A percentile compares a stretch with the other conserved stretches of the same genome.
Evolutionary conservation across 257 asterid species (phyloP).

Genomic region (Salvia splendens): DNA sequence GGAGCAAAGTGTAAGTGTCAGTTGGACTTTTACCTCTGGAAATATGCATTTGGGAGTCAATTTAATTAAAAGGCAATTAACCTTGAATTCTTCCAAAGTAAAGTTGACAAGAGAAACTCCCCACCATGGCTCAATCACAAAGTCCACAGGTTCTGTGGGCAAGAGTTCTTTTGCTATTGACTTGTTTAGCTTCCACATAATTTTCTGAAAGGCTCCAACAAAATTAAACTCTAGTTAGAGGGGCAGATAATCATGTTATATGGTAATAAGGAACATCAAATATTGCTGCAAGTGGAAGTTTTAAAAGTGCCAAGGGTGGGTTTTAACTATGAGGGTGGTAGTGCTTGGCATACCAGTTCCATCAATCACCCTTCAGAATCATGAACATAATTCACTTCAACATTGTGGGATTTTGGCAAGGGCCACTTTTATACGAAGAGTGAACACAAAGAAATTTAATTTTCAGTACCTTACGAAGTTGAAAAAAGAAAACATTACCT

Average conservation of each 20-base stretch:
- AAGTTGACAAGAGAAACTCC: constrained; percentile 98
- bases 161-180: constrained; percentile 94
- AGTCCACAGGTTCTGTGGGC: constrained; percentile 92
- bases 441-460: background rate
- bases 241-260: constrained; percentile 31
- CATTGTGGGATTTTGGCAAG: constrained; percentile 16
- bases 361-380: constrained; percentile 18
- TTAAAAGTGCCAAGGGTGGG: constrained; percentile 18
- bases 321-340: constrained; percentile 17
- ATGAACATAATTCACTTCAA: constrained; percentile 6
- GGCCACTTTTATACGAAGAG: constrained; percentile 2
- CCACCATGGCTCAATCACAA: constrained; percentile 98
- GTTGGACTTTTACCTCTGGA: constrained; percentile 24
- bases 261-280: constrained; percentile 24
- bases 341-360: constrained; percentile 22
- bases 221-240: constrained; percentile 40
- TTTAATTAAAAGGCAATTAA: constrained; percentile 36
- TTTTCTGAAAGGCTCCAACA: constrained; percentile 81
- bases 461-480: background rate
- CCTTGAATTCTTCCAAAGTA: constrained; percentile 99
- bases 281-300: constrained; percentile 25
- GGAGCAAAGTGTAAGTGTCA: constrained; percentile 21
- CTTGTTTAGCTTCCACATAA: constrained; percentile 99
- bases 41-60: constrained; percentile 28
- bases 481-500: constrained; percentile 15